Evolutionary conservation across 140 eudicot genomes (phyloP), one percentile per base, ranked within the genome.

Genomic region (Flaveria floridana): DNA sequence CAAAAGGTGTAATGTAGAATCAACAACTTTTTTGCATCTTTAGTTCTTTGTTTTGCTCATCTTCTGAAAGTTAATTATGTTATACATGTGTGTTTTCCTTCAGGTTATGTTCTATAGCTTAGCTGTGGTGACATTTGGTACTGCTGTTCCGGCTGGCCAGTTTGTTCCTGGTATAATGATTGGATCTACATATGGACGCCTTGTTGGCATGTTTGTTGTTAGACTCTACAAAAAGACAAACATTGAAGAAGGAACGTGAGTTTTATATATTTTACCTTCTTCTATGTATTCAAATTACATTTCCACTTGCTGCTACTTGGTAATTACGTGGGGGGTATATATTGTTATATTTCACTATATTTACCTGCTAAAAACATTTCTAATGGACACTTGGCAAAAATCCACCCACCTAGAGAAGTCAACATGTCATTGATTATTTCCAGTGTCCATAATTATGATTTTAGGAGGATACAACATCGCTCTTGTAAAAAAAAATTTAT

Each of bases 161-260:
- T 93, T 93, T 90, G 94, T 93, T 82, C 98, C 98, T 72, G 98
- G 98, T 41, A 93, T 93, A 69, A 93, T 93, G 98, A 93, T 93
- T 58, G 98, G 98, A 70, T 93, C 98, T 70, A 93, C 98, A 7
- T 93, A 93, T 72, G 98, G 98, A 53, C 98, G 98, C 78, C 93
- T 93, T 76, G 98, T 93, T 73, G 98, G 98, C 87, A 90, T 86
- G 94, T 88, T 93, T 85, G 97, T 88, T 67, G 98, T 93, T 51
- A 86, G 81, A 76, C 90, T 85, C 68, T 93, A 90, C 83, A 42
- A 64, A 83, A 90, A 79, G 82, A 89, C 82, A 34, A 93, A 90
- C 85, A 93, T 93, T 47, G 98, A 93, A 85, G 98, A 93, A 81
- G 98, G 98, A 84, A 93, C 98, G 98, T 93, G 59, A 93, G 98